These are phyloP conservation scores for Coemansia sp. DNA, from an alignment of 192 early-diverging fungal species.

Conservation along the genomic window DNA sequence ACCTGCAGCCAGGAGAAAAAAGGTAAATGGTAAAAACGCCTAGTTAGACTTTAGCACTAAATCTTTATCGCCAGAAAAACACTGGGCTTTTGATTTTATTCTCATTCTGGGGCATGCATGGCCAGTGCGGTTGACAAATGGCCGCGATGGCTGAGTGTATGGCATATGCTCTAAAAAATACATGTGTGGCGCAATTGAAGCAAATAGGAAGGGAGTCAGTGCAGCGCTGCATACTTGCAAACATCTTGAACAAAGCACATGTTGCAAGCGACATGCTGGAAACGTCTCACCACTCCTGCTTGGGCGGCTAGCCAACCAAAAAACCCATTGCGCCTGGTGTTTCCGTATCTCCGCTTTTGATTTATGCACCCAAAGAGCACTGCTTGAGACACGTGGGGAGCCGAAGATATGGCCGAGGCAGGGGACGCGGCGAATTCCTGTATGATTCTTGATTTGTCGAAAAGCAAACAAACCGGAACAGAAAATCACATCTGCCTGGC, in stretches of 20 bases:
- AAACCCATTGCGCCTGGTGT: no score
- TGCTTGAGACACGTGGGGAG: neutral
- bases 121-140: slow-evolving; percentile 1
- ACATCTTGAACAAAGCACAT: no score
- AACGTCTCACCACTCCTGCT: no score
- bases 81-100: neutral
- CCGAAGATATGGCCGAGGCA: slow-evolving; percentile 5
- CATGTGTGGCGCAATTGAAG: slow-evolving; percentile 1
- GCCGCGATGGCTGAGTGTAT: neutral
- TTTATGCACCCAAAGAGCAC: neutral
- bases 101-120: neutral
- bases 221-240: neutral
- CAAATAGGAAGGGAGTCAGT: neutral
- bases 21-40: neutral
- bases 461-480: neutral
- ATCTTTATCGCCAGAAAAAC: neutral
- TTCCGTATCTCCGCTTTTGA: neutral
- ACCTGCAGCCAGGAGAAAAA: neutral
- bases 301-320: no score
- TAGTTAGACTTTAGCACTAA: neutral
- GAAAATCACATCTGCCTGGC: neutral
- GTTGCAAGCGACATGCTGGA: no score
- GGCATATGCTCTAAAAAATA: neutral
- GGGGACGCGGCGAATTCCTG: neutral
- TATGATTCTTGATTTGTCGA: no score